Evolutionary conservation across 148 eudicot species (phyloP).

Genomic region (Gaultheria prostrata): DNA sequence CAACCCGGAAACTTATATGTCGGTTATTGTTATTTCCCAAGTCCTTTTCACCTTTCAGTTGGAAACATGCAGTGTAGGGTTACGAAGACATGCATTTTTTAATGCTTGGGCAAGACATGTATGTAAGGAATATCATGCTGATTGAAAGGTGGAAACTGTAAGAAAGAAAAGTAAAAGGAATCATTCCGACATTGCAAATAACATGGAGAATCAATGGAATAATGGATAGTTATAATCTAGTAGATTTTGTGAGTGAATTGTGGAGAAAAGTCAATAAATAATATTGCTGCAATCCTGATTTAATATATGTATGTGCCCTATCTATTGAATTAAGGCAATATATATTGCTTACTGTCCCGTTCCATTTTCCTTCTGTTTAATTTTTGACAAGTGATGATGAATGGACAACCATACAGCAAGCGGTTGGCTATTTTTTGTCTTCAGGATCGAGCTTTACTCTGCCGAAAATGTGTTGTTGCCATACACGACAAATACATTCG

Average conservation of each 20-base stretch:
- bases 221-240: background rate
- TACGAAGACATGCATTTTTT: background rate
- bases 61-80: background rate
- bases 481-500: slow-evolving; percentile 74
- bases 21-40: background rate
- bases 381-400: background rate
- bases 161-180: no score
- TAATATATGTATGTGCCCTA: no score
- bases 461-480: slow-evolving; percentile 84
- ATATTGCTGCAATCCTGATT: no score
- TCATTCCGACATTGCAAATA: background rate
- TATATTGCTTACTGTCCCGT: no score
- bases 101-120: background rate
- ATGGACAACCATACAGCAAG: slow-evolving; percentile 52
- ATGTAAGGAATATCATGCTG: background rate
- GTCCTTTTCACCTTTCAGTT: background rate
- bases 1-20: background rate
- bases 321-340: no score
- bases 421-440: slow-evolving; percentile 90
- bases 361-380: no score
- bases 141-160: background rate
- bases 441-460: slow-evolving; percentile 88
- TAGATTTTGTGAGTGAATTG: background rate
- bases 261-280: background rate
- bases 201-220: background rate